These are phyloP conservation scores for Seminavis robusta DNA, from an alignment of 108 stramenopile genomes.

Conservation along the genomic window DNA sequence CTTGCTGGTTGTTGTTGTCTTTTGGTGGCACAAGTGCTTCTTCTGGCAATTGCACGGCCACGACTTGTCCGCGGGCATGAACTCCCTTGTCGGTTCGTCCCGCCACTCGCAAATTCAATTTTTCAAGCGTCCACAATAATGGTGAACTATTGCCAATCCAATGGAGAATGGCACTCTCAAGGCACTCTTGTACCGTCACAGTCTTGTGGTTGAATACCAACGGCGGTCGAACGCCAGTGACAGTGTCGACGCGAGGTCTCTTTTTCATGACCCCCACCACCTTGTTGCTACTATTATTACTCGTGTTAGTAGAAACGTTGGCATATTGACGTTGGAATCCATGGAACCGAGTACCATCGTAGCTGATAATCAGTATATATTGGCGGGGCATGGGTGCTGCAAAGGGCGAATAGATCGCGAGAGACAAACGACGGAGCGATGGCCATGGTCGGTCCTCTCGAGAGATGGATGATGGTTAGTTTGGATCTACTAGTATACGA, in stretches of 20 bases:
- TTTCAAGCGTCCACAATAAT: conserved; percentile 24
- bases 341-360: conserved; percentile 69
- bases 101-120: conserved; percentile 57
- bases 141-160: conserved; percentile 29
- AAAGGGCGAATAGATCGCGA: no score
- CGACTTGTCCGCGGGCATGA: conserved; percentile 77
- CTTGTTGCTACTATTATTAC: neutral
- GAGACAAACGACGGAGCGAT: no score
- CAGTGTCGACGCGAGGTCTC: conserved; percentile 5
- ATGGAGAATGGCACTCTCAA: conserved; percentile 55
- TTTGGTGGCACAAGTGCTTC: neutral
- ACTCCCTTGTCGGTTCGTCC: conserved; percentile 82
- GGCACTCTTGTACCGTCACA: conserved; percentile 59
- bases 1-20: neutral
- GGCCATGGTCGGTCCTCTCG: no score
- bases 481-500: no score
- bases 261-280: conserved; percentile 14
- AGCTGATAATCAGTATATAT: conserved; percentile 56
- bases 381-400: no score
- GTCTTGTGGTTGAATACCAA: conserved; percentile 24
- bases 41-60: conserved; percentile 58
- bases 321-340: conserved; percentile 77
- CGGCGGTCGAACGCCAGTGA: no score
- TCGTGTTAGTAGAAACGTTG: conserved; percentile 1
- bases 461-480: no score